Percentiles rank a stretch among this genome's conserved stretches.
phyloP scores from a whole-genome alignment of 805 yeast species.

The Candida verbasci region DNA sequence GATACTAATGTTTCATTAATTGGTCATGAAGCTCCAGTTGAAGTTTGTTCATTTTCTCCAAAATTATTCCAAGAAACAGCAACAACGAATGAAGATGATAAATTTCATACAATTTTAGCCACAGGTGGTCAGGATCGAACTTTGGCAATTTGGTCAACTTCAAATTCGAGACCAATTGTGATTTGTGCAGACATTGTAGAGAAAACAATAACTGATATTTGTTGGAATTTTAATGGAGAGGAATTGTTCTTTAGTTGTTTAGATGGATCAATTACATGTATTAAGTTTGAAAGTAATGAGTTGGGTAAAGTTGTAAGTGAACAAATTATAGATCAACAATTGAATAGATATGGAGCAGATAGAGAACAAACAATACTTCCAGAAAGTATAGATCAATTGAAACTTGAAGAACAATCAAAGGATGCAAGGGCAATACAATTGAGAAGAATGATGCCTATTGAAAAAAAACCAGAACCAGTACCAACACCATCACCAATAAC shows the following conservation, averaged over 20 bases:
- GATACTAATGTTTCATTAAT: constrained; percentile 67
- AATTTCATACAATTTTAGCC: constrained; percentile 71
- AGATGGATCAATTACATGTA: constrained; percentile 75
- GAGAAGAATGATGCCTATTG: constrained; percentile 9
- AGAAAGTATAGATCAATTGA: constrained; percentile 76
- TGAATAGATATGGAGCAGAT: constrained; percentile 84
- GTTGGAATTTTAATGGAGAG: constrained; percentile 84
- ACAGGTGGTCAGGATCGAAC: constrained; percentile 94
- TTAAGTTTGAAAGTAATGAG: constrained; percentile 60
- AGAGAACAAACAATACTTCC: constrained; percentile 81
- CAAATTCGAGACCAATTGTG: constrained; percentile 68
- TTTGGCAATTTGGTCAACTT: constrained; percentile 84
- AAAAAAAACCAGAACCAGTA: constrained; percentile 7
- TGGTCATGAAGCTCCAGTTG: constrained; percentile 85
- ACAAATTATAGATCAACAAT: constrained; percentile 56
- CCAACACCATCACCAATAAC: neutral
- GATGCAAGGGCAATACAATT: constrained; percentile 5
- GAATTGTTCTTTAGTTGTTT: constrained; percentile 71
- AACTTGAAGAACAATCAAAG: constrained; percentile 61
- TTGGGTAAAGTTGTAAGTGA: constrained; percentile 74
- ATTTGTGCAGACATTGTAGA: constrained; percentile 72
- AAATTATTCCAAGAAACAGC: constrained; percentile 46
- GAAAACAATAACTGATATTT: constrained; percentile 80
- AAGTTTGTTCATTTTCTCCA: constrained; percentile 74
- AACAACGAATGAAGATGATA: constrained; percentile 20